Evolutionary conservation across 2,329 filamentous ascomycete species (phyloP).

Genomic region (Byssochlamys sp.): DNA sequence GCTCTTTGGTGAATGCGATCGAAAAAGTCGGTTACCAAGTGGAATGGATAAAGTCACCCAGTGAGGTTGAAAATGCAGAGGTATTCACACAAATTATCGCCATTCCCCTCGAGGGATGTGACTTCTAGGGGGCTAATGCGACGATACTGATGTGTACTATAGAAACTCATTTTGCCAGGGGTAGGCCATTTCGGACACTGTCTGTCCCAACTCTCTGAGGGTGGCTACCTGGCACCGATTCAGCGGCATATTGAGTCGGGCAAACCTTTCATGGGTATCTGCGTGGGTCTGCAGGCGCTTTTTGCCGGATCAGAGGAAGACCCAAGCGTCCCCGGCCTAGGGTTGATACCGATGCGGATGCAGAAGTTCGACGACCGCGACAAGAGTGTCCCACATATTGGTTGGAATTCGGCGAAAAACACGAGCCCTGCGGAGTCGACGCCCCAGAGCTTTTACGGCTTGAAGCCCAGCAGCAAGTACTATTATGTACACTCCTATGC

Average conservation of each 20-base stretch:
- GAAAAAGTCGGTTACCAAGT: constrained; percentile 89
- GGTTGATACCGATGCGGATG: constrained; percentile 61
- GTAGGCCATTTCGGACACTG: constrained; percentile 98
- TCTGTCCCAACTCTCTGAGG: constrained; percentile 68
- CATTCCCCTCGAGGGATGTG: background rate
- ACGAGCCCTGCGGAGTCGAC: constrained; percentile 31
- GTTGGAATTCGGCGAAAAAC: constrained; percentile 81
- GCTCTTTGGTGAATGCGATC: constrained; percentile 92
- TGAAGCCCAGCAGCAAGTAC: constrained; percentile 78
- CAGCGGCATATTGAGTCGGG: constrained; percentile 71
- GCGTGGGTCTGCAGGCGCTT: constrained; percentile 83
- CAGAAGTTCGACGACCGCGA: constrained; percentile 63
- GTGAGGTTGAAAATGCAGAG: constrained; percentile 75
- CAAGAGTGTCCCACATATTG: constrained; percentile 97
- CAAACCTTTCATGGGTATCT: constrained; percentile 98
- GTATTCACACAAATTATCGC: constrained; percentile 40
- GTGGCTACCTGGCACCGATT: constrained; percentile 76
- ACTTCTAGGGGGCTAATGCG: background rate
- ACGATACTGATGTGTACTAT: constrained; percentile 9
- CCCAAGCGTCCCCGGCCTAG: constrained; percentile 60
- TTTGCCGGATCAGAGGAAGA: constrained; percentile 81
- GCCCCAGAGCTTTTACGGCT: constrained; percentile 60
- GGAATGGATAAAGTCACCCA: constrained; percentile 78
- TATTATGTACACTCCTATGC: constrained; percentile 98
- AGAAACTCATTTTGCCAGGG: constrained; percentile 90